These are phyloP conservation scores for Telopea speciosissima DNA, from an alignment of 177 flowering plant species.

Conservation along the genomic window DNA sequence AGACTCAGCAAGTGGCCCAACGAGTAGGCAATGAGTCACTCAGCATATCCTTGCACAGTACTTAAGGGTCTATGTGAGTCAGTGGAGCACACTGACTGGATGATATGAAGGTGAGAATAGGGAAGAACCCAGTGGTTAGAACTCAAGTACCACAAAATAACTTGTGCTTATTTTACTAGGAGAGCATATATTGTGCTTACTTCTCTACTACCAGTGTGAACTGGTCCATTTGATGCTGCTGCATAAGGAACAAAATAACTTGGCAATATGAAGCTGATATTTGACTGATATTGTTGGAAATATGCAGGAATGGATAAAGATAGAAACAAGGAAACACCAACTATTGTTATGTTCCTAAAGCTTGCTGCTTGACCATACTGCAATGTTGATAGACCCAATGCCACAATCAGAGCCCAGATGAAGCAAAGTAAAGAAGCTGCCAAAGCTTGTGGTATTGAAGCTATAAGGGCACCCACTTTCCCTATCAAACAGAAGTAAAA, in stretches of 20 bases:
- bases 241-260: slow-evolving; percentile 70
- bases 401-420: slow-evolving; percentile 74
- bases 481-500: slow-evolving; percentile 35
- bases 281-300: slow-evolving; percentile 71
- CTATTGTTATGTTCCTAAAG: slow-evolving; percentile 67
- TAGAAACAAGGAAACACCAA: slow-evolving; percentile 81
- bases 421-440: slow-evolving; percentile 85
- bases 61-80: too few relatives aligned
- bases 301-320: slow-evolving; percentile 85
- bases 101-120: too few relatives aligned
- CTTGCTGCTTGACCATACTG: slow-evolving; percentile 64
- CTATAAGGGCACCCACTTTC: slow-evolving; percentile 88
- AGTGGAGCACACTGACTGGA: too few relatives aligned
- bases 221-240: slow-evolving; percentile 85
- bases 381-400: slow-evolving; percentile 74
- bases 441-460: slow-evolving; percentile 86
- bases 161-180: too few relatives aligned
- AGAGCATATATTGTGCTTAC: slow-evolving; percentile 29
- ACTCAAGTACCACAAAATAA: too few relatives aligned
- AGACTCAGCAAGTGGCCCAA: too few relatives aligned
- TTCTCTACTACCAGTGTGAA: slow-evolving; percentile 48
- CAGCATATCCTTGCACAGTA: too few relatives aligned
- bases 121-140: too few relatives aligned
- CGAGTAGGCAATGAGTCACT: too few relatives aligned
- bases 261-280: slow-evolving; percentile 57